Evolutionary conservation across 352 stramenopile species (phyloP).

Genomic region (Pythium volutum): DNA sequence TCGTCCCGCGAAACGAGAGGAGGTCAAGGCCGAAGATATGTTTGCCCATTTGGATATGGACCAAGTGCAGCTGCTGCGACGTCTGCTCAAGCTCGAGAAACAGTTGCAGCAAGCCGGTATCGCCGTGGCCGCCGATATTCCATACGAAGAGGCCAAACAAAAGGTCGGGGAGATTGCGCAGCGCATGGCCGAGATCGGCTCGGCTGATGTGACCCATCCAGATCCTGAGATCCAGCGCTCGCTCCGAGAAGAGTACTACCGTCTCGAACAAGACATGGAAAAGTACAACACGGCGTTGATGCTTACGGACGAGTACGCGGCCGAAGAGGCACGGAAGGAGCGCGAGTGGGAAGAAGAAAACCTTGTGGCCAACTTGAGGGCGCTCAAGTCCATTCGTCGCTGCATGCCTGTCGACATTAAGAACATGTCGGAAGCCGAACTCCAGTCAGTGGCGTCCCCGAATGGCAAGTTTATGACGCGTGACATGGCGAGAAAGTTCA

Average conservation of each 20-base stretch:
- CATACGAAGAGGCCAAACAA: conserved; percentile 89
- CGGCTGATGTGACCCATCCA: conserved; percentile 85
- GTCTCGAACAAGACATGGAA: conserved; percentile 92
- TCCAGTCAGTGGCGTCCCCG: conserved; percentile 60
- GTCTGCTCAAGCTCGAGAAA: conserved; percentile 81
- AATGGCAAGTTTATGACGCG: conserved; percentile 77
- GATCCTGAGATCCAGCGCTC: conserved; percentile 77
- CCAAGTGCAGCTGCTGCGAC: conserved; percentile 75
- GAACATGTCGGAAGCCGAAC: conserved; percentile 86
- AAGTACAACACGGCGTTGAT: conserved; percentile 92
- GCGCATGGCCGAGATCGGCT: conserved; percentile 91
- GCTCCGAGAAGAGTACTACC: conserved; percentile 91
- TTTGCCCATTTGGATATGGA: conserved; percentile 73
- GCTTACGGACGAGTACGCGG: conserved; percentile 91
- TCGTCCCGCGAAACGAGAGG: conserved; percentile 49
- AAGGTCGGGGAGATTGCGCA: conserved; percentile 90
- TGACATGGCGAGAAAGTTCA: conserved; percentile 88
- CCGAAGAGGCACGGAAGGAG: conserved; percentile 89
- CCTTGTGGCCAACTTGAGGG: conserved; percentile 79
- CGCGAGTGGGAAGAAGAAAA: conserved; percentile 92
- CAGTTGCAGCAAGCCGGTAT: conserved; percentile 83
- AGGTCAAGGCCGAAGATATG: conserved; percentile 54
- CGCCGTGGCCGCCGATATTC: conserved; percentile 90
- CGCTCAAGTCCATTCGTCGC: conserved; percentile 84
- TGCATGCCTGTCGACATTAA: conserved; percentile 93